These are phyloP conservation scores for Lophium mytilinum DNA, from an alignment of 495 filamentous ascomycete genomes.

Conservation along the genomic window DNA sequence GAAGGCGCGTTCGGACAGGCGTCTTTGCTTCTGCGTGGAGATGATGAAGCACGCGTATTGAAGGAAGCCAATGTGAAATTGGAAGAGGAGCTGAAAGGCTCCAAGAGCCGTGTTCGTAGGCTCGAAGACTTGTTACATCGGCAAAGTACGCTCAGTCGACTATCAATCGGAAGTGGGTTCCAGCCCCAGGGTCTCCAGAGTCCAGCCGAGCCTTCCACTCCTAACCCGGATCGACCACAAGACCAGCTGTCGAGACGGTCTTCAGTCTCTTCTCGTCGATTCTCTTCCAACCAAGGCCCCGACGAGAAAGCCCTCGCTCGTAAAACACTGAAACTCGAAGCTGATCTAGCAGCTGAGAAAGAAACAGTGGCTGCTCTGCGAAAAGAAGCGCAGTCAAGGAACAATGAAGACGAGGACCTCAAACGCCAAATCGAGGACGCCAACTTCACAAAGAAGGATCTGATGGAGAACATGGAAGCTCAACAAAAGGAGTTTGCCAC, in stretches of 20 bases:
- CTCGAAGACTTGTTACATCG: slow-evolving; percentile 90
- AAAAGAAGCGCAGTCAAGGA: slow-evolving; percentile 49
- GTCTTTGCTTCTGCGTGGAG: slow-evolving; percentile 66
- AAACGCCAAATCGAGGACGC: slow-evolving; percentile 68
- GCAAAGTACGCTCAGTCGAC: slow-evolving; percentile 63
- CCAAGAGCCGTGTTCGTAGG: slow-evolving; percentile 84
- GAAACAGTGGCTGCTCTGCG: slow-evolving; percentile 47
- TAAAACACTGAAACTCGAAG: slow-evolving; percentile 70
- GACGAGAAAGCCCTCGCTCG: slow-evolving; percentile 60
- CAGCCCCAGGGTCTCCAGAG: slow-evolving; percentile 26
- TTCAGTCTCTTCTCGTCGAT: slow-evolving; percentile 56
- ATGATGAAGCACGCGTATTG: slow-evolving; percentile 65
- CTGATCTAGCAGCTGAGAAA: slow-evolving; percentile 57
- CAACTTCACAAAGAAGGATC: slow-evolving; percentile 85
- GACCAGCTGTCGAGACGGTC: slow-evolving; percentile 53
- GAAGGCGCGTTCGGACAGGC: slow-evolving; percentile 71
- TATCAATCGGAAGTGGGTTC: slow-evolving; percentile 62
- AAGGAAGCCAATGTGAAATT: slow-evolving; percentile 72
- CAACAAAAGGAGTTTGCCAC: slow-evolving; percentile 79
- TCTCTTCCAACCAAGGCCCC: slow-evolving; percentile 56
- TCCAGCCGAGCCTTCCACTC: slow-evolving; percentile 38
- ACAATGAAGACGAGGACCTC: slow-evolving; percentile 55
- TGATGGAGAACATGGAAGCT: slow-evolving; percentile 90
- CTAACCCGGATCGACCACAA: slow-evolving; percentile 32
- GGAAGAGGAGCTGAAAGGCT: slow-evolving; percentile 73